These are phyloP conservation scores for Yamadazyma blattariae DNA, from an alignment of 1,139 yeast species.

Conservation along the genomic window DNA sequence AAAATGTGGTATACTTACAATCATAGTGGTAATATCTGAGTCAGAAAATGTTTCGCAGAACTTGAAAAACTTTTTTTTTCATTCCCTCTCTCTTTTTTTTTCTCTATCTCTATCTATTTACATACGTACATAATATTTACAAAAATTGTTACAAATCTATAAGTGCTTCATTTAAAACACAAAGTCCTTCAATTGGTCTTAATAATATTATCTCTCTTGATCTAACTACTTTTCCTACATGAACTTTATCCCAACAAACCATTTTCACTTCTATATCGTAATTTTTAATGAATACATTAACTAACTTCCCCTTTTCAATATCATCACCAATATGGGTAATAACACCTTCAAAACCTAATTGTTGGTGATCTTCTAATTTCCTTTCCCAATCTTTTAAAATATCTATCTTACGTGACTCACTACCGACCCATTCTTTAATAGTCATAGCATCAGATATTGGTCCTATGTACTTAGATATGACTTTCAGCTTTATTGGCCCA, in stretches of 20 bases:
- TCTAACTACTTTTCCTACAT: conserved; percentile 42
- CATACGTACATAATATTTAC: background rate
- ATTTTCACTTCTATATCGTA: conserved; percentile 47
- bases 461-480: background rate
- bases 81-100: background rate
- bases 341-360: conserved; percentile 21
- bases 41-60: background rate
- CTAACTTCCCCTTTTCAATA: conserved; percentile 12
- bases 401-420: conserved; percentile 20
- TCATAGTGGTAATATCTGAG: conserved; percentile 3
- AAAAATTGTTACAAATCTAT: conserved; percentile 1
- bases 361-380: conserved; percentile 7
- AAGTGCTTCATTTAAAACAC: conserved; percentile 25
- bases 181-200: conserved; percentile 31
- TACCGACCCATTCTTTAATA: conserved; percentile 16
- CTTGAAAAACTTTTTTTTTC: too few species aligned
- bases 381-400: conserved; percentile 25
- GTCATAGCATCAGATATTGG: conserved; percentile 16
- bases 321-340: conserved; percentile 24
- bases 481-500: conserved; percentile 17
- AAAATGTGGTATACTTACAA: conserved; percentile 1
- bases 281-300: conserved; percentile 42
- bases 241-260: conserved; percentile 14
- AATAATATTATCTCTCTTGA: conserved; percentile 39
- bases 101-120: background rate